Percentiles rank a stretch among this genome's conserved stretches.
These are phyloP conservation scores for Eleusine coracana DNA, from an alignment of 176 grass and related monocot species.

Conservation along the genomic window DNA sequence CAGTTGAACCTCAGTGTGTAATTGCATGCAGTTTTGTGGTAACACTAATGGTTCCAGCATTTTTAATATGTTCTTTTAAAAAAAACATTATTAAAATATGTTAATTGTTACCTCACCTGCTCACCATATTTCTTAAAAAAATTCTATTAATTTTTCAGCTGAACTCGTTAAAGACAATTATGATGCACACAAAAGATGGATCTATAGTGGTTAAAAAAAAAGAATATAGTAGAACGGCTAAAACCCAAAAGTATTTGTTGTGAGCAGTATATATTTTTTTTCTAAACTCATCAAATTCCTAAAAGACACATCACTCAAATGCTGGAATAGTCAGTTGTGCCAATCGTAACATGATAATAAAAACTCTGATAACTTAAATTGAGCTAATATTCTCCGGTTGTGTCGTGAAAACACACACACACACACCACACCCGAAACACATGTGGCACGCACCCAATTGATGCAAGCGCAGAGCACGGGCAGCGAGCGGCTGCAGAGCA, in stretches of 20 bases:
- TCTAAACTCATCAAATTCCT: not conserved
- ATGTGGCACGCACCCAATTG: not conserved
- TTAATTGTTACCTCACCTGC: no score
- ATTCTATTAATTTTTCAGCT: not conserved
- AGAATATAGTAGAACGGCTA: not conserved
- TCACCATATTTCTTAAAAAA: no score
- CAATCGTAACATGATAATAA: not conserved
- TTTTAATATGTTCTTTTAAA: no score
- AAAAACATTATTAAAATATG: no score
- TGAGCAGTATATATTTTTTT: not conserved
- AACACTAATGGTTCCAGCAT: no score
- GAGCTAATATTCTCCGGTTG: not conserved
- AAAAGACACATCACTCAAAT: not conserved
- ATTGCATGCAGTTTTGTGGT: no score
- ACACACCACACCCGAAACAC: not conserved
- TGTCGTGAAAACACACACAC: not conserved
- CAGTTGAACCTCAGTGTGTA: no score
- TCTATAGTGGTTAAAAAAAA: no score
- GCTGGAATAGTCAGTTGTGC: not conserved
- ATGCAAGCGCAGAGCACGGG: slow-evolving; percentile 2
- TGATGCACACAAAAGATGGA: no score
- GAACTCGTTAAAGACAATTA: no score
- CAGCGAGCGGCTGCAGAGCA: not conserved
- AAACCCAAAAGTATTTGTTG: not conserved
- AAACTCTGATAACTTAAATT: not conserved